phyloP scores from a whole-genome alignment of 768 basidiomycete genomes.

The Suillus weaverae region DNA sequence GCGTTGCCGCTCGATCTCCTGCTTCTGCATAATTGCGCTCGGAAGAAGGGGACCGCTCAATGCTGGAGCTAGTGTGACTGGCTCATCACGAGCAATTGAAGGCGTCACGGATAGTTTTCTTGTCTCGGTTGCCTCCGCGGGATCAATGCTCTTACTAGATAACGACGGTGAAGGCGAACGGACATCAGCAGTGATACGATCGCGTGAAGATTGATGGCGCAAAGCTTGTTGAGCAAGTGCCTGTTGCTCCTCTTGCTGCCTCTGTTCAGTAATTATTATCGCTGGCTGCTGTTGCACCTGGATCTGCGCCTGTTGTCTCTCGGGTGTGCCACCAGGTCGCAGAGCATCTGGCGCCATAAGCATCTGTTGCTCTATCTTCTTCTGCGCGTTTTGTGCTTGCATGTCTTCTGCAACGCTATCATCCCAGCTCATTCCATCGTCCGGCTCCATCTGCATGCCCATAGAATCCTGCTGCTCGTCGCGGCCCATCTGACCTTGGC shows the following conservation, averaged over 20 bases:
- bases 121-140: conserved; percentile 69
- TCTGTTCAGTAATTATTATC: conserved; percentile 31
- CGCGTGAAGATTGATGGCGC: conserved; percentile 48
- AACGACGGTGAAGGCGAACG: conserved; percentile 30
- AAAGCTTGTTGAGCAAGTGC: conserved; percentile 31
- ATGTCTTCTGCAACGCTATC: conserved; percentile 60
- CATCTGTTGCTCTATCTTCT: conserved; percentile 23
- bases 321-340: conserved; percentile 32
- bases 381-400: conserved; percentile 35
- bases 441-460: conserved; percentile 57
- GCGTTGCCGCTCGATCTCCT: conserved; percentile 56
- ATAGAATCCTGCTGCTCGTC: conserved; percentile 31
- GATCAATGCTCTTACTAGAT: conserved; percentile 50
- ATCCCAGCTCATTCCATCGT: conserved; percentile 90
- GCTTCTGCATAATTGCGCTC: conserved; percentile 43
- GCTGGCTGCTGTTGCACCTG: conserved; percentile 30
- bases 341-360: conserved; percentile 34
- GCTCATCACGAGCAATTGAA: conserved; percentile 63
- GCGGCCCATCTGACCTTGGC: conserved; percentile 36
- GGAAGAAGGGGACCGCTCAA: conserved; percentile 33
- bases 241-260: conserved; percentile 37
- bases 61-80: conserved; percentile 19
- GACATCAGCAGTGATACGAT: conserved; percentile 40
- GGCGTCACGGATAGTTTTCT: conserved; percentile 79
- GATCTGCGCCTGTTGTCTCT: conserved; percentile 33